Evolutionary conservation across 345 rosid genomes (phyloP), one percentile per base, ranked within the genome.

Genomic region (Citrus cavaleriei): DNA sequence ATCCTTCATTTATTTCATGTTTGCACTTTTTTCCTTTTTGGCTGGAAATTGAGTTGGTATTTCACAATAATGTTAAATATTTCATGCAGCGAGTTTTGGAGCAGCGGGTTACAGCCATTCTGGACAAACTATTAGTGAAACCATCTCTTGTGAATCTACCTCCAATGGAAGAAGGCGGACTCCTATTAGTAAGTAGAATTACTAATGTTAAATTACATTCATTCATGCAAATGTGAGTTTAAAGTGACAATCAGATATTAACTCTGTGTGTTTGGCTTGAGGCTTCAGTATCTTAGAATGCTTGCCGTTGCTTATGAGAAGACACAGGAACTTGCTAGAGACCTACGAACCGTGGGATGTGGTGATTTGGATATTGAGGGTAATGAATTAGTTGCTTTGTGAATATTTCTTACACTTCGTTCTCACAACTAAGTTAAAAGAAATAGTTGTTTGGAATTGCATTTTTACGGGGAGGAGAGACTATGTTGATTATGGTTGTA

Each of bases 361-460:
- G 97, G 99, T 85, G 98, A 94, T 86, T 90, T 94, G 87, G 98
- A 94, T 87, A 89, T 97, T 86, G 98, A 93, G 85, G 98, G 99
- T 94, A 86, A 85, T 69, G 49, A 71, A 78, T 51, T 49, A 8
- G 9, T 66, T 77, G 71, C 72, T 57, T 65, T 19, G 21, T 27
- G 58, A 75, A 69, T 37, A 38, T 57, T 77, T 57, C 28, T 55
- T 54, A 14, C 68, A 35, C 22, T 67, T 77, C 19, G 38, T 19
- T 65, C 73, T 55, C 10, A 77, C 32, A 22, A 7, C 71, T 21
- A 74, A 75, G 49, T 70, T 46, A 22, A 75, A 22, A 6, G 51
- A 51, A 74, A 66, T 32, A 22, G n/a, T 40, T 49, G 30, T 32
- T 40, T 42, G 22, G 37, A 18, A 37, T 10, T 74, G 9, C 10